Base-by-base conservation (phyloP, 2,329 filamentous ascomycete species). In the Diplodia mutila region DNA sequence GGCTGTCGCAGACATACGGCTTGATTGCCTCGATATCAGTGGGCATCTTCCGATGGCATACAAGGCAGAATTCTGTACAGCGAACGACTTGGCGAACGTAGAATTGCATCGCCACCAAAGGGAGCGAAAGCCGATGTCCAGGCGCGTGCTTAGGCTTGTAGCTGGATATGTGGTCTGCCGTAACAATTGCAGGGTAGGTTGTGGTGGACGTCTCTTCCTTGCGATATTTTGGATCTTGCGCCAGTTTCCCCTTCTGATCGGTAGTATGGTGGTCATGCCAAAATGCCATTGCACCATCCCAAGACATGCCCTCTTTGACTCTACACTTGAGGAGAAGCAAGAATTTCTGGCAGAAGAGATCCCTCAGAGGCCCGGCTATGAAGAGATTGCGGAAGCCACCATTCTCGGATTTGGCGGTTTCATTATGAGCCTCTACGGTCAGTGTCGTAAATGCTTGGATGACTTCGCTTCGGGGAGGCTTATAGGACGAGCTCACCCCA, bases 41-140 rank as follows among this genome's bases (percentile, higher is more conserved):
- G 1, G 86, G 78, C 42, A 92, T 85, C 71, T 85, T 89, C 71
- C 86, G 86, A 77, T 96, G 91, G 73, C 94, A 97, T 27, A 94
- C 89, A 66, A 97, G 85, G 77, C 94, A 97, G 77, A 94, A 97
- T 65, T 95, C 89, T 0, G 91, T 93, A 76, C 92, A 97, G 68
- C 88, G 89, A 8, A 91, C 86, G 69, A 97, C 88, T 73, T 93
- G 91, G 1, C 90, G 88, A 29, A 97, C 81, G 0, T 89, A 84
- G 71, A 94, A 95, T 71, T 96, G 91, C 84, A 92, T 91, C 1
- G 82, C 83, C 2, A 87, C 76, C 3, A 89, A 78, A 7, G 86
- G 86, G 39, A 89, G 81, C 1, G 86, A 89, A 54, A 82, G 73
- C 14, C 75, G 68, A n/a, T 77, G 72, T 1, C 73, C 54, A 2